A percentile compares a stretch with the other conserved stretches of the same genome.
Conservation (phyloP, 2,329 filamentous ascomycete genomes). For the Paracamarosporium sp. region DNA sequence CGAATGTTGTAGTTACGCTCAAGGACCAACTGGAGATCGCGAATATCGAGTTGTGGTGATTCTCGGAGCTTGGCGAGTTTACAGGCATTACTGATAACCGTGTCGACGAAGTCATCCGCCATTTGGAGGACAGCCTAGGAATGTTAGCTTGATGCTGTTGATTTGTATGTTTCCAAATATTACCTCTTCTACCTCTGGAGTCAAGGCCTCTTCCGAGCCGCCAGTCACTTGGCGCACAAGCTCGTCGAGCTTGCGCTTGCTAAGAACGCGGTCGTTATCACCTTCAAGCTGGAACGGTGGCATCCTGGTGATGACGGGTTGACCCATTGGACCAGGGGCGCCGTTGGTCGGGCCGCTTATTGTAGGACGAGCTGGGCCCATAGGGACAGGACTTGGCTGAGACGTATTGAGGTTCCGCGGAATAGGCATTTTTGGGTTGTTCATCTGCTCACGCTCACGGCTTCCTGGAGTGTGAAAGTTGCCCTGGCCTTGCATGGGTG, state of each 20-base stretch:
- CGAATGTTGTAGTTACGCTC: conserved; percentile 75
- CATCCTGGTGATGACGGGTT: conserved; percentile 82
- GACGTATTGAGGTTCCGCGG: conserved; percentile 79
- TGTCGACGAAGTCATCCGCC: conserved; percentile 94
- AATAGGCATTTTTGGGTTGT: conserved; percentile 76
- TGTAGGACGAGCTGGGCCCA: conserved; percentile 79
- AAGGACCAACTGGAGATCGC: conserved; percentile 63
- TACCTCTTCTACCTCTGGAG: conserved; percentile 96
- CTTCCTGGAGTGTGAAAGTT: conserved; percentile 41
- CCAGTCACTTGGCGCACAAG: conserved; percentile 93
- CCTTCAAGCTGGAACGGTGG: conserved; percentile 87
- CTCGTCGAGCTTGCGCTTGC: conserved; percentile 97
- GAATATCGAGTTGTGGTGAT: conserved; percentile 84
- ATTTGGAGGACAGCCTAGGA: conserved; percentile 81
- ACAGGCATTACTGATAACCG: conserved; percentile 85
- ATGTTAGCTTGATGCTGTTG: conserved; percentile 22
- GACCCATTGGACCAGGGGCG: conserved; percentile 81
- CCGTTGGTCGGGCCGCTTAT: conserved; percentile 78
- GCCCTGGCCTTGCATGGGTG: conserved; percentile 42
- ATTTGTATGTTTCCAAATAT: conserved; percentile 28
- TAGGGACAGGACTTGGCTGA: conserved; percentile 74
- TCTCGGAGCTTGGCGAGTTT: conserved; percentile 91
- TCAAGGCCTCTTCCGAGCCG: conserved; percentile 78
- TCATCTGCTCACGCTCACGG: conserved; percentile 46
- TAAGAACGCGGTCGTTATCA: conserved; percentile 91